phyloP scores from a whole-genome alignment of 345 rosid genomes.

The Barbarea vulgaris region DNA sequence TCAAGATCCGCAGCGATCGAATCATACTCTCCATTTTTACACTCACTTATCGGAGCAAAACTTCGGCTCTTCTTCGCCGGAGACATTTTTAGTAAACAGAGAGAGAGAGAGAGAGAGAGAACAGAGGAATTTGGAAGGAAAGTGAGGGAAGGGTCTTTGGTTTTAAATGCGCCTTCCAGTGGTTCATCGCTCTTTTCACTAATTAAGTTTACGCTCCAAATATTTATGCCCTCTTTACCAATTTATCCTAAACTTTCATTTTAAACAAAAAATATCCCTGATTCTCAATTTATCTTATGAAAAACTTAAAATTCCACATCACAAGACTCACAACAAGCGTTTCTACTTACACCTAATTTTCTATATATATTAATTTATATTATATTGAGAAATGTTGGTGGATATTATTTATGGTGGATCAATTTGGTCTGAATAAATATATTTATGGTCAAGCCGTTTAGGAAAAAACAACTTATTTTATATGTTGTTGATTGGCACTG shows the following conservation, averaged over 20 bases:
- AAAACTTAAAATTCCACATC: neutral
- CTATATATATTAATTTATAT: too few species aligned
- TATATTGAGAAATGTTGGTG: neutral
- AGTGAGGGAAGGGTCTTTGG: slow-evolving; percentile 46
- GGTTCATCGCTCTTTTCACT: neutral
- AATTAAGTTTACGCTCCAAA: neutral
- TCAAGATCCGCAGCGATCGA: slow-evolving; percentile 96
- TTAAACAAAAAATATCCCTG: neutral
- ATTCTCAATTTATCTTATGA: neutral
- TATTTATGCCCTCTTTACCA: neutral
- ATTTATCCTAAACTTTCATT: slow-evolving; percentile 8
- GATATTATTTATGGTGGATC: neutral
- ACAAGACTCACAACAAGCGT: neutral
- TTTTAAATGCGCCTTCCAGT: slow-evolving; percentile 54
- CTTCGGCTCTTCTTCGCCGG: slow-evolving; percentile 33
- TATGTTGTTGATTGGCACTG: neutral
- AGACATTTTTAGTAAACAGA: slow-evolving; percentile 43
- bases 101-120: neutral
- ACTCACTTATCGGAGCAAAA: slow-evolving; percentile 63
- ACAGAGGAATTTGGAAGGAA: slow-evolving; percentile 8
- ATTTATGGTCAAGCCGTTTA: slow-evolving; percentile 3
- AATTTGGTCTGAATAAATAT: slow-evolving; percentile 1
- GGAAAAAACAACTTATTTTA: neutral
- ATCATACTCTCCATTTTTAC: slow-evolving; percentile 48
- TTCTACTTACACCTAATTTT: neutral